Evolutionary conservation across 164 flowering plant genomes (phyloP), one percentile per base, ranked within the genome.

Genomic region (Aristolochia fimbriata): DNA sequence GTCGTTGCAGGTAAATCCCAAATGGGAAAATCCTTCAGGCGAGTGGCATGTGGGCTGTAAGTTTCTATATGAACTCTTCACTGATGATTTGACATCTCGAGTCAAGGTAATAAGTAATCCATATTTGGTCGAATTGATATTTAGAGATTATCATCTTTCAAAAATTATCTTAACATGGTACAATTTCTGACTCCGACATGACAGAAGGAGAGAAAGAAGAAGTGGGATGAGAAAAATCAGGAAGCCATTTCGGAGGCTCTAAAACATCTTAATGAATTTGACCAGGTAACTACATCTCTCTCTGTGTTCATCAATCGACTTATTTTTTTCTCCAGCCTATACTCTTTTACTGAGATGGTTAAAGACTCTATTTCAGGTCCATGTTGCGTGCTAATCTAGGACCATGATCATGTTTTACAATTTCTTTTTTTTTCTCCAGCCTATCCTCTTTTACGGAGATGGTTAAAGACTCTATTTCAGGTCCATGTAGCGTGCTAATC

Each of bases 11-110:
- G 72, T 90, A 48, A 90, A 86, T 71, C 63, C 91, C 23, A 76
- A 84, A 25, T 93, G 99, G 99, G 81, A 78, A 62, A 93, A 93
- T 64, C 96, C 99, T 58, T 73, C 92, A 66, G 97, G 94, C 60
- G 87, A 86, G 63, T 93, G 99, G 99, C 99, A 76, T 66, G 91
- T 93, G 58, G 99, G 99, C 48, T 84, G 43, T 68, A 87, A 87
- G 67, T 67, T 90, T 65, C 80, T 93, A 7, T 93, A 90, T 71
- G 92, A 93, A 75, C 84, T 93, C 56, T 86, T 93, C 68, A 90
- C 97, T 1, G 70, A 72, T 60, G 75, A 77, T 22, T 74, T 93
- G 71, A 85, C 85, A 50, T 83, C 93, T 65, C 90, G 99, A 57
- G 65, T 93, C 68, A 88, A 90, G 96, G 99, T 93, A 62, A 17